Conservation (phyloP, 441 rosid genomes). For the Eutrema salsugineum region DNA sequence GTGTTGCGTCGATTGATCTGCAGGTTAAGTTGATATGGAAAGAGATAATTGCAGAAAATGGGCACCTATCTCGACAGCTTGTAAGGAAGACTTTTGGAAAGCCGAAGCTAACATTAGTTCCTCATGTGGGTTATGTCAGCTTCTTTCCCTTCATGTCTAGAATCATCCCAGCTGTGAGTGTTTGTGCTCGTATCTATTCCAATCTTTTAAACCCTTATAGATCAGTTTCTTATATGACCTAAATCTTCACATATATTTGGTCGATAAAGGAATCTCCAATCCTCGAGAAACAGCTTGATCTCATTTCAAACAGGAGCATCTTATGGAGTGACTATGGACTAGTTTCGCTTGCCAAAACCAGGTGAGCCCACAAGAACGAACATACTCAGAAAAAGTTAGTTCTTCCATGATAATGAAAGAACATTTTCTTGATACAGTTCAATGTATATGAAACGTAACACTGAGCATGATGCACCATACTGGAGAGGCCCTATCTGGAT, state of each 20-base stretch:
- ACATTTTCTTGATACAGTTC: conserved; percentile 47
- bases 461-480: conserved; percentile 94
- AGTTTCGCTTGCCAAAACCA: conserved; percentile 87
- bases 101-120: conserved; percentile 74
- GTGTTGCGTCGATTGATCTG: conserved; percentile 19
- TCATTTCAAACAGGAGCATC: conserved; percentile 67
- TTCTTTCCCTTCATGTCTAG: conserved; percentile 90
- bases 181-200: neutral
- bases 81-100: conserved; percentile 66
- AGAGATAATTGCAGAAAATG: conserved; percentile 52
- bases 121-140: conserved; percentile 94
- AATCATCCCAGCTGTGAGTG: conserved; percentile 89
- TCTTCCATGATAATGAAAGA: neutral
- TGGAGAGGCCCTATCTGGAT: conserved; percentile 99
- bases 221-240: neutral
- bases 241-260: neutral
- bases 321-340: conserved; percentile 90
- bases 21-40: conserved; percentile 91
- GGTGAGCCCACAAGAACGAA: conserved; percentile 40
- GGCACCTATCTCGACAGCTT: conserved; percentile 63
- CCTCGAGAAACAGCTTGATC: conserved; percentile 87
- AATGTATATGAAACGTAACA: conserved; percentile 91
- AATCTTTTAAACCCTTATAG: neutral
- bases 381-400: neutral
- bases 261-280: conserved; percentile 71